phyloP scores from a whole-genome alignment of 805 yeast genomes.

The Monosporozyma siamensis region DNA sequence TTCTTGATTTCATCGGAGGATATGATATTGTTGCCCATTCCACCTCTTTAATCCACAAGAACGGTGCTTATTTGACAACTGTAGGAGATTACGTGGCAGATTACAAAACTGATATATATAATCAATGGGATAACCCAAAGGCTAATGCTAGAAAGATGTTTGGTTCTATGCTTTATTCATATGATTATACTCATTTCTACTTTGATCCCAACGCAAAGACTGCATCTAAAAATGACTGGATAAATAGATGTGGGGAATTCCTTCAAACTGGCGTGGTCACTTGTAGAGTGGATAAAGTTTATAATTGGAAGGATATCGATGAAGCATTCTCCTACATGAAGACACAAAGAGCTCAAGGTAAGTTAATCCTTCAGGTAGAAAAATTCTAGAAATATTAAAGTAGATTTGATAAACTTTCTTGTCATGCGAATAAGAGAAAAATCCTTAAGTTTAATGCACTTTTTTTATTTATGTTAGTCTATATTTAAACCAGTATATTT shows the following conservation, averaged over 20 bases:
- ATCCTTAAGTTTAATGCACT: too few species aligned
- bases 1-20: conserved; percentile 70
- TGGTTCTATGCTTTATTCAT: conserved; percentile 30
- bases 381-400: conserved; percentile 32
- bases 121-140: conserved; percentile 30
- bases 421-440: too few species aligned
- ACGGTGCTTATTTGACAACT: conserved; percentile 47
- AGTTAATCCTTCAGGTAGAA: conserved; percentile 46
- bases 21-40: conserved; percentile 41
- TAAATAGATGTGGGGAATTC: conserved; percentile 35
- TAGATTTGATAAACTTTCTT: too few species aligned
- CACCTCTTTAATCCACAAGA: conserved; percentile 35
- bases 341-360: conserved; percentile 54
- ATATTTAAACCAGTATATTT: too few species aligned
- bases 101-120: conserved; percentile 31
- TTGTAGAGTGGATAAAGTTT: conserved; percentile 46
- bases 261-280: conserved; percentile 39
- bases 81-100: conserved; percentile 50
- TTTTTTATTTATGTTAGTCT: too few species aligned
- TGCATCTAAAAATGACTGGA: conserved; percentile 32
- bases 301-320: conserved; percentile 44
- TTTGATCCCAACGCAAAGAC: conserved; percentile 27
- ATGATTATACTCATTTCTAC: conserved; percentile 31
- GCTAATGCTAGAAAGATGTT: conserved; percentile 31
- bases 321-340: conserved; percentile 47